These are phyloP conservation scores for Phaeosphaeriaceae sp. DNA, from an alignment of 2,329 filamentous ascomycete species.

Conservation along the genomic window DNA sequence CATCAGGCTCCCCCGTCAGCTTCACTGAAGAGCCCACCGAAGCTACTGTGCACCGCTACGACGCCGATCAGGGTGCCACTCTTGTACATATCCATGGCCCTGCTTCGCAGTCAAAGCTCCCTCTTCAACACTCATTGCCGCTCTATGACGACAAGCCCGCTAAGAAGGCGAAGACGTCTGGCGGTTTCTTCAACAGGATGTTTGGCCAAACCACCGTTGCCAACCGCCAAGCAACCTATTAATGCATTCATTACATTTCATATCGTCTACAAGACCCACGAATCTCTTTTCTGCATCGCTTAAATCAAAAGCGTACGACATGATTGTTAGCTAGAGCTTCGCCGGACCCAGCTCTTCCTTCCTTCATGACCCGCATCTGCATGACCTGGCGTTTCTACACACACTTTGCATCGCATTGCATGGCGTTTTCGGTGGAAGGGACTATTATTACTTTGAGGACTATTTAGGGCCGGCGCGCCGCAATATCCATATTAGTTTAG, in stretches of 20 bases:
- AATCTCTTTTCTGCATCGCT: conserved; percentile 25
- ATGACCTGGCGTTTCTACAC: conserved; percentile 4
- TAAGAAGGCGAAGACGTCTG: conserved; percentile 49
- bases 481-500: conserved; percentile 6
- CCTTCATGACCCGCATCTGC: conserved; percentile 6
- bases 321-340: conserved; percentile 7
- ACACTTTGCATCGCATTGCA: conserved; percentile 3
- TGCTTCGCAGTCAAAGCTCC: conserved; percentile 36
- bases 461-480: conserved; percentile 12
- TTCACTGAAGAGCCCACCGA: conserved; percentile 42
- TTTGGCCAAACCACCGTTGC: conserved; percentile 36
- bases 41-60: conserved; percentile 50
- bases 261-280: conserved; percentile 30
- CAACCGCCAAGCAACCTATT: conserved; percentile 38
- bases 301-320: conserved; percentile 18
- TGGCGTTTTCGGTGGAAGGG: conserved; percentile 1
- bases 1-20: conserved; percentile 44
- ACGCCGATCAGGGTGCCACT: conserved; percentile 50
- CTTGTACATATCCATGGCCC: conserved; percentile 53
- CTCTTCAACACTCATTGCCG: conserved; percentile 45
- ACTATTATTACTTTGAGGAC: conserved; percentile 7
- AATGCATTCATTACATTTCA: conserved; percentile 33
- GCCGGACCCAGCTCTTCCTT: conserved; percentile 6
- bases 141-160: conserved; percentile 49
- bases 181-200: conserved; percentile 49